A percentile compares a stretch with the other conserved stretches of the same genome.
These are phyloP conservation scores for Meyerozyma smithsonii DNA, from an alignment of 1,139 yeast species.

Conservation along the genomic window DNA sequence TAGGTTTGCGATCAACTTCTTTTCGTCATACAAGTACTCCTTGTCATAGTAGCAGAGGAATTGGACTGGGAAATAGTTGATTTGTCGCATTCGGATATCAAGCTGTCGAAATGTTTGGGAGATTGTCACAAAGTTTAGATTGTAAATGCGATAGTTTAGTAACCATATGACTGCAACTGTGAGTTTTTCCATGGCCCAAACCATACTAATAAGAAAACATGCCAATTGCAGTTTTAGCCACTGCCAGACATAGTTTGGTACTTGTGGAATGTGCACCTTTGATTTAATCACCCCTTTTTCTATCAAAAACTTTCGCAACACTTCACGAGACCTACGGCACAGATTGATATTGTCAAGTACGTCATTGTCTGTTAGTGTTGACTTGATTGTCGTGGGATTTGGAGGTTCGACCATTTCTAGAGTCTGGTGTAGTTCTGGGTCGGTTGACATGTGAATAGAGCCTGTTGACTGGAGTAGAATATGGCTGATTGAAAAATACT, in stretches of 20 bases:
- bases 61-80: conserved; percentile 79
- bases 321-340: conserved; percentile 21
- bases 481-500: conserved; percentile 74
- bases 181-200: conserved; percentile 16
- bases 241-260: conserved; percentile 10
- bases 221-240: conserved; percentile 22
- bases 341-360: conserved; percentile 32
- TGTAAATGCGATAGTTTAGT: conserved; percentile 21
- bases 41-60: conserved; percentile 51
- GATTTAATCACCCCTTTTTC: conserved; percentile 8
- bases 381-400: conserved; percentile 8
- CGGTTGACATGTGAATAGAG: conserved; percentile 6
- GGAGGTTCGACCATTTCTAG: conserved; percentile 7
- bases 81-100: conserved; percentile 72
- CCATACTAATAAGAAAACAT: conserved; percentile 19
- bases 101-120: conserved; percentile 75
- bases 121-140: conserved; percentile 21
- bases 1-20: conserved; percentile 19
- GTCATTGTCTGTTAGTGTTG: conserved; percentile 22
- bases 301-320: conserved; percentile 6
- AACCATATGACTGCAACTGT: conserved; percentile 18
- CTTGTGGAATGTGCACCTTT: conserved; percentile 10
- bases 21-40: conserved; percentile 21
- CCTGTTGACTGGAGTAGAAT: conserved; percentile 57
- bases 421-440: conserved; percentile 5